phyloP scores from a whole-genome alignment of 257 asterid species.

The Gardenia jasminoides region DNA sequence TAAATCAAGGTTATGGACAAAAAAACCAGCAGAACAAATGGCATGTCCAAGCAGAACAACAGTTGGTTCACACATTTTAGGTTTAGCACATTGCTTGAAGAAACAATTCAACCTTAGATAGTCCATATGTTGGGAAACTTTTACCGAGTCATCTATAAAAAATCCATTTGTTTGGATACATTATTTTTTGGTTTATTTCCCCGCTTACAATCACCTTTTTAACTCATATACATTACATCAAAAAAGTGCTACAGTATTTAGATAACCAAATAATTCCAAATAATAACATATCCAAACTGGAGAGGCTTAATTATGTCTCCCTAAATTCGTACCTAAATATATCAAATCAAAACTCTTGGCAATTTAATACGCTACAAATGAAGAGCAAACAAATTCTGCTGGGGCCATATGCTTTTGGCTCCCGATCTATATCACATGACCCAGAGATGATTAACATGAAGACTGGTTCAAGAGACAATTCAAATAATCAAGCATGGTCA shows the following conservation, averaged over 20 bases:
- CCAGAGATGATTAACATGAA: neutral
- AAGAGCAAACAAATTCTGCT: neutral
- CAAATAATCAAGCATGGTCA: neutral
- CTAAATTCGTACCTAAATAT: neutral
- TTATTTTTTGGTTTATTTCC: too few species aligned
- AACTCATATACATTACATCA: too few species aligned
- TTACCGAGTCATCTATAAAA: neutral
- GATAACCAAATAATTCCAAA: too few species aligned
- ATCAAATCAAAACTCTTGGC: neutral
- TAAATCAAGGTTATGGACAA: neutral
- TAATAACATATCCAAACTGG: too few species aligned
- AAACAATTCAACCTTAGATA: neutral
- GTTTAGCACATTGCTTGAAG: neutral
- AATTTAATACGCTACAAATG: neutral
- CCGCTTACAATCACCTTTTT: too few species aligned
- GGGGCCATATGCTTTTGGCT: too few species aligned
- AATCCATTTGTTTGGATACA: too few species aligned
- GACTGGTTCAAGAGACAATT: neutral
- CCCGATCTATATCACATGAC: neutral
- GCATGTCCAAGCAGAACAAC: neutral
- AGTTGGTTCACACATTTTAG: neutral
- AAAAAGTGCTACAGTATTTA: too few species aligned
- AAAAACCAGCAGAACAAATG: neutral
- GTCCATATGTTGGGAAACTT: neutral
- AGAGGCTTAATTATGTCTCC: neutral